Evolutionary conservation across 139 green algal species (phyloP).

Genomic region (Pedinophyceae sp.): DNA sequence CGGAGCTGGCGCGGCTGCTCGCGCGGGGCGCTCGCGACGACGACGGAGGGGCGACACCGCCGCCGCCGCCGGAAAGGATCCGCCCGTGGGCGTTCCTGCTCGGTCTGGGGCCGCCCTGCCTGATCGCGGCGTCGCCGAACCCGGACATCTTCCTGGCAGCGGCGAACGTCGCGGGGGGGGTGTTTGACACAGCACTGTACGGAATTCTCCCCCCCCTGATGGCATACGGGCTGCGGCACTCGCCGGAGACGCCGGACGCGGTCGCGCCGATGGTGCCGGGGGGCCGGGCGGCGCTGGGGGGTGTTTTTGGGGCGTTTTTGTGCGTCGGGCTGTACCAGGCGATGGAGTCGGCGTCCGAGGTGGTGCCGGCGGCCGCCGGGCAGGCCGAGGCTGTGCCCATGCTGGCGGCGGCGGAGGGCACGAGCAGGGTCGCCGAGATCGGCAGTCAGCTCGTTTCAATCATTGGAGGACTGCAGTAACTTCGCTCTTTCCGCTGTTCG

Average conservation of each 20-base stretch:
- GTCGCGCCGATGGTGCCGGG: slow-evolving; percentile 16
- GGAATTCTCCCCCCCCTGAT: slow-evolving; percentile 49
- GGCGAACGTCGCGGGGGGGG: slow-evolving; percentile 11
- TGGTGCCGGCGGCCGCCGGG: slow-evolving; percentile 11
- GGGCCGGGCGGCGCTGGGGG: slow-evolving; percentile 15
- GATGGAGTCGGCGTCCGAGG: too few species aligned
- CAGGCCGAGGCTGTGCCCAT: slow-evolving; percentile 8
- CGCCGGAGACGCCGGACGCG: neutral
- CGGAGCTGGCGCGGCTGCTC: slow-evolving; percentile 7
- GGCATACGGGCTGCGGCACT: slow-evolving; percentile 19
- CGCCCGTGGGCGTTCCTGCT: slow-evolving; percentile 5
- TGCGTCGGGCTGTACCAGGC: too few species aligned
- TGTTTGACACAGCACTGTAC: slow-evolving; percentile 31
- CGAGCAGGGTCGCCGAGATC: too few species aligned
- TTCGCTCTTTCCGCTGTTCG: too few species aligned
- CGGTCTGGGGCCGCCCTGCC: slow-evolving; percentile 2
- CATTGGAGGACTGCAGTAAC: too few species aligned
- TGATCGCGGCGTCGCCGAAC: slow-evolving; percentile 7
- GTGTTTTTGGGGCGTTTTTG: too few species aligned
- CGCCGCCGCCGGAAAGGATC: neutral
- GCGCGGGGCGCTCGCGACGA: neutral
- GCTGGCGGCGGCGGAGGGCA: slow-evolving; percentile 9
- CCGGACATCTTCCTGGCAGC: slow-evolving; percentile 29
- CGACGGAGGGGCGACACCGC: neutral
- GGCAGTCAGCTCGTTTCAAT: too few species aligned